Evolutionary conservation across 371 early-diverging fungal genomes (phyloP).

Genomic region (Rhizopus stolonifer): DNA sequence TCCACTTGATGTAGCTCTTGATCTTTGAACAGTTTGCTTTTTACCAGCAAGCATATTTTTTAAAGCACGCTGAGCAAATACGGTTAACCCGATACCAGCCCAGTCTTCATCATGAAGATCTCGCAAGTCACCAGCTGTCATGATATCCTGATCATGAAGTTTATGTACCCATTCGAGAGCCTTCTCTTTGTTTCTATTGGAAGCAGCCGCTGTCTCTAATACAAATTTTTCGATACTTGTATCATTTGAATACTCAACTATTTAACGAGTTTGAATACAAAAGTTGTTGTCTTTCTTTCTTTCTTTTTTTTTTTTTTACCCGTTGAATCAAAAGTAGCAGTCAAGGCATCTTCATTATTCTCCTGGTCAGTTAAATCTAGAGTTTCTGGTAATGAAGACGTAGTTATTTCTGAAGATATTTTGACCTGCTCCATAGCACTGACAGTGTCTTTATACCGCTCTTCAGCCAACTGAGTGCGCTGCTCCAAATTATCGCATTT

Average conservation of each 20-base stretch:
- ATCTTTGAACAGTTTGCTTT: slow-evolving; percentile 25
- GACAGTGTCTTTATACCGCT: slow-evolving; percentile 40
- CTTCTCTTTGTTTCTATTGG: slow-evolving; percentile 71
- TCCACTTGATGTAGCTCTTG: slow-evolving; percentile 26
- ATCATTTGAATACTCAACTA: slow-evolving; percentile 60
- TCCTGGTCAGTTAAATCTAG: slow-evolving; percentile 7
- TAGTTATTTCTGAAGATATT: not conserved
- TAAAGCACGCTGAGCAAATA: slow-evolving; percentile 84
- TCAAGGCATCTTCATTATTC: not conserved
- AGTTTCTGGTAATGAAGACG: not conserved
- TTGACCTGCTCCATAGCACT: slow-evolving; percentile 27
- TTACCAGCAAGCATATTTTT: slow-evolving; percentile 76
- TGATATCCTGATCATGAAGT: slow-evolving; percentile 75
- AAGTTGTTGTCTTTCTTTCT: too few species aligned
- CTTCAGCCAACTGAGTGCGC: slow-evolving; percentile 32
- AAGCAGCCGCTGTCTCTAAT: slow-evolving; percentile 63
- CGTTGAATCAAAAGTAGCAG: not conserved
- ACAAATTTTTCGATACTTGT: slow-evolving; percentile 73
- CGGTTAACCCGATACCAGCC: slow-evolving; percentile 77
- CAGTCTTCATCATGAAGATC: slow-evolving; percentile 81
- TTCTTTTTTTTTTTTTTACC: not conserved
- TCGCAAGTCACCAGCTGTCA: slow-evolving; percentile 80
- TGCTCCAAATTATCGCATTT: slow-evolving; percentile 34
- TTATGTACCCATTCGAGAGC: slow-evolving; percentile 73
- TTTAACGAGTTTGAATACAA: not conserved